Conservation (phyloP, 257 asterid genomes). For the Nicotiana tomentosiformis region DNA sequence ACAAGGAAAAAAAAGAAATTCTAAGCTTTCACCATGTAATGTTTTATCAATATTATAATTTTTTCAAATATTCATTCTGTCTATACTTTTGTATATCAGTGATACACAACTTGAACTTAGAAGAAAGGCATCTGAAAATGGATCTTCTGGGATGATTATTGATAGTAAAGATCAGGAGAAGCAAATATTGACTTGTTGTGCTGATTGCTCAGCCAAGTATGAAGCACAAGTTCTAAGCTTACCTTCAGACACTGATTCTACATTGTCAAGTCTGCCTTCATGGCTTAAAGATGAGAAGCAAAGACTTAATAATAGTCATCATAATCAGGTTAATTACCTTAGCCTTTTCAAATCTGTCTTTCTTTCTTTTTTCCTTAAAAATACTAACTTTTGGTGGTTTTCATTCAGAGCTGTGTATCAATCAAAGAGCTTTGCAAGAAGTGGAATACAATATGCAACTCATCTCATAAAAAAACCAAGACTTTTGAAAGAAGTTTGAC, state of each 20-base stretch:
- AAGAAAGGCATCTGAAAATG: constrained; percentile 23
- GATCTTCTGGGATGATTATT: constrained; percentile 13
- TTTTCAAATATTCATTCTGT: background rate
- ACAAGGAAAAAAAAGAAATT: background rate
- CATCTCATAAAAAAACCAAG: constrained; percentile 31
- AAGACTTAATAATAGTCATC: constrained; percentile 35
- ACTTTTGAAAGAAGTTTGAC: constrained; percentile 34
- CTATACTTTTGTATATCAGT: background rate
- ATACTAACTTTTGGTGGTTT: constrained; percentile 8
- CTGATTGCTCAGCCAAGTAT: constrained; percentile 40
- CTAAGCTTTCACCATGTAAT: background rate
- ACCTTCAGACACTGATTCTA: constrained; percentile 24
- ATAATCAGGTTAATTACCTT: constrained; percentile 26
- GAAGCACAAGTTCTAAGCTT: constrained; percentile 34
- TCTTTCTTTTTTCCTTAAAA: background rate
- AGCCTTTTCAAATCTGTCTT: background rate
- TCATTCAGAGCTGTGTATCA: constrained; percentile 32
- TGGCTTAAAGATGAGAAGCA: constrained; percentile 67
- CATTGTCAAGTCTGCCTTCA: constrained; percentile 52
- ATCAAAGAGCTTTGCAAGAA: constrained; percentile 37
- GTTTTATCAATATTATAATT: background rate
- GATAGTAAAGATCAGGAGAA: constrained; percentile 24
- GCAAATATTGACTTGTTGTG: constrained; percentile 32
- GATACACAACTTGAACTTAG: constrained; percentile 29
- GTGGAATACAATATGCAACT: constrained; percentile 58